Evolutionary conservation across 169 alveolate species (phyloP).

Genomic region (Babesia gibsoni): DNA sequence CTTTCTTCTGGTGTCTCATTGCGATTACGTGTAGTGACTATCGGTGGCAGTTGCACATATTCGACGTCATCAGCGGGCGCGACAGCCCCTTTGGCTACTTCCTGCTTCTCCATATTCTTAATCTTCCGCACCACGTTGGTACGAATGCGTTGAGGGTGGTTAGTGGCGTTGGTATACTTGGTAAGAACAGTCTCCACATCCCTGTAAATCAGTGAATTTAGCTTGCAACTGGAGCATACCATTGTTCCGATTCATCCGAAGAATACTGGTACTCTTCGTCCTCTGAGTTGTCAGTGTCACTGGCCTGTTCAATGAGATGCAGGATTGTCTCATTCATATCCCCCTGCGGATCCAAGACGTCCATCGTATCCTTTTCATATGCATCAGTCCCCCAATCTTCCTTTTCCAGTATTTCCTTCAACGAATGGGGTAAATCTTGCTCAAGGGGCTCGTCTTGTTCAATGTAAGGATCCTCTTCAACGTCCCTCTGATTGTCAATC

Average conservation of each 20-base stretch:
- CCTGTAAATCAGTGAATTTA: slow-evolving; percentile 18
- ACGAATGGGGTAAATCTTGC: not conserved
- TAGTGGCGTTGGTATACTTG: slow-evolving; percentile 73
- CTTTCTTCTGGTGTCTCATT: slow-evolving; percentile 80
- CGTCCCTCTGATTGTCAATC: not conserved
- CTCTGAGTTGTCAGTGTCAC: slow-evolving; percentile 12
- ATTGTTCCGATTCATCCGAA: slow-evolving; percentile 53
- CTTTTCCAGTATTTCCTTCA: not conserved
- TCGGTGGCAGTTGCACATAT: slow-evolving; percentile 14
- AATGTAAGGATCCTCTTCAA: too few species aligned
- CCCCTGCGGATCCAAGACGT: slow-evolving; percentile 40
- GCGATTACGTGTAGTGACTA: slow-evolving; percentile 60
- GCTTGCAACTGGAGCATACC: slow-evolving; percentile 2
- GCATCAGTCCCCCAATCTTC: not conserved
- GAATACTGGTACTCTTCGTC: slow-evolving; percentile 3
- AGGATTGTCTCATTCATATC: slow-evolving; percentile 9
- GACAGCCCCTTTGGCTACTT: not conserved
- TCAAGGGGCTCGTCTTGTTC: not conserved
- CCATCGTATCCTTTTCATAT: slow-evolving; percentile 33
- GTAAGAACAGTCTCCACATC: slow-evolving; percentile 76
- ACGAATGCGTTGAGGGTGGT: slow-evolving; percentile 67
- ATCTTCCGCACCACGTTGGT: slow-evolving; percentile 42
- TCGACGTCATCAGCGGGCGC: slow-evolving; percentile 18
- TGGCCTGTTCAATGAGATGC: slow-evolving; percentile 19
- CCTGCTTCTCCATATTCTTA: not conserved